Base-by-base conservation (phyloP, 768 basidiomycete genomes). In the Leccinum ochraceum region DNA sequence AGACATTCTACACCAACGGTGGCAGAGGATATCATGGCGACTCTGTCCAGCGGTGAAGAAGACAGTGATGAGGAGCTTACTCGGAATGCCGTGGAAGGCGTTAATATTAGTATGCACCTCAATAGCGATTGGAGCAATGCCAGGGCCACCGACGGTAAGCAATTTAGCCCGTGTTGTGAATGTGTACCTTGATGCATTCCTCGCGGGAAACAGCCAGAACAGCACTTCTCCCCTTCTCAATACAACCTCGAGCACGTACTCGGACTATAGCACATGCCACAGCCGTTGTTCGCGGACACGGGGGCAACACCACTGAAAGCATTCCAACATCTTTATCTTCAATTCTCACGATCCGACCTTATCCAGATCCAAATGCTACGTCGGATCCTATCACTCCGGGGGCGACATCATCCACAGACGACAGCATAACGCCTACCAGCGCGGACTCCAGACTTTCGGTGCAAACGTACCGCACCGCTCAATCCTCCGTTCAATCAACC, bases 251-350 rank as follows among this genome's bases (percentile, higher is more conserved):
- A 78, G 77, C 66, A 71, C 69, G 57, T 74, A 77, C 57, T 86
- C 86, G 22, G 81, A 85, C 56, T 92, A 92, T 73, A 89, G 86
- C 71, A 88, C n/a, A n/a, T n/a, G n/a, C n/a, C n/a, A n/a, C 83
- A 3, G 83, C 86, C 24, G 89, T 88, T 68, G 78, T 92, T 63
- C 81, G 83, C 44, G 76, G 78, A 50, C 80, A 81, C 64, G 76
- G 73, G 54, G 76, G 63, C 20, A 77, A 79, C 65, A 69, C 74
- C 63, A 69, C 77, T 37, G 72, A 74, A 53, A 74, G 75, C 44
- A 71, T 76, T 50, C 76, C 82, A 17, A 83, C 84, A 8, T 85
- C 85, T 16, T 77, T 85, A 26, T 92, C 89, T 10, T 91, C 89
- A 34, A 82, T 92, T 69, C 79, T 92, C 60, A 92, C 90, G 53